Evolutionary conservation across 768 basidiomycete genomes (phyloP), one percentile per base, ranked within the genome.

Genomic region (Gyrodon lividus): DNA sequence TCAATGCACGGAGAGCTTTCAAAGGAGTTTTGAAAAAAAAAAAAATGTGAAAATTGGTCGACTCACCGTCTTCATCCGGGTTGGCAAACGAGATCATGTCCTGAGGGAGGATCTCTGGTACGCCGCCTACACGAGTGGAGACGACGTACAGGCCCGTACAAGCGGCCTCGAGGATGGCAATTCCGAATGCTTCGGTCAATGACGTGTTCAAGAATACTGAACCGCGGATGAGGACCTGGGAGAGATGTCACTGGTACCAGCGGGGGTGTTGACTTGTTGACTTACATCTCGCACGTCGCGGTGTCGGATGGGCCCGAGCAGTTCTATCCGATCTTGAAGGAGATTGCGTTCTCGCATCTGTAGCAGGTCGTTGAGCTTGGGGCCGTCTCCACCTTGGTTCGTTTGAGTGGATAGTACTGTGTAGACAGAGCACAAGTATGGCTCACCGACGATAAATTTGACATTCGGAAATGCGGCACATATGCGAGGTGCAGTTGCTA

Each of bases 61-160:
- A 70, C 81, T 28, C 46, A 94, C 96, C 96, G 58, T 97, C 92
- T 69, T 92, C 93, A 37, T 98, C 90, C 0, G 96, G 93, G 49
- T 85, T 82, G 0, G 95, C 92, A 63, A 98, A 97, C 44, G 90
- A 92, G 52, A 98, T 93, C 89, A 98, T 90, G 59, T 96, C 92
- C 51, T 84, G 74, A 0, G 97, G 97, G 13, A 99, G 73, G 48
- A 98, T 89, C 68, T 98, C 97, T 0, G 96, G 92, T 0, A 98
- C 91, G 1, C 97, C 97, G 0, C 97, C 97, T 0, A 98, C 96
- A 39, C 85, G 83, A 0, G 97, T 98, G 37, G 87, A 87, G 43
- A 98, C 96, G 44, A 98, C 88, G 63, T 96, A 96, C 14, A 98
- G 77, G 1, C 97, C 96, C 0, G 92, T 84, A 57, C 91, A 95